Base-by-base conservation (phyloP, 129 eudicot species). In the Artemisia annua region DNA sequence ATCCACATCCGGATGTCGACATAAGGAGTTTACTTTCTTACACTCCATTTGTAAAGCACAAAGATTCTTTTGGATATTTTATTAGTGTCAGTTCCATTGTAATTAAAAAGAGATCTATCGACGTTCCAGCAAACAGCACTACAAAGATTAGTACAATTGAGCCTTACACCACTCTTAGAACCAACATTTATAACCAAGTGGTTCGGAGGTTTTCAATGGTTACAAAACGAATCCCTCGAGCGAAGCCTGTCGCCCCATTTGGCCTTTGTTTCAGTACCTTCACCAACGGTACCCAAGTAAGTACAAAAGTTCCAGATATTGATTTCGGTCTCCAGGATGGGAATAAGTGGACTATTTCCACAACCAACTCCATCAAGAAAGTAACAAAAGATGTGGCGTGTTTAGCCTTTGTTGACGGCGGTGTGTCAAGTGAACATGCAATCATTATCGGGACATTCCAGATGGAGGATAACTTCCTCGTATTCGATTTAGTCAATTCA, bases 401-500 rank as follows among this genome's bases (percentile, higher is more conserved):
- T 35, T 13, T 63, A 17, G 50, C 49, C 19, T 28, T 63, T 63
- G 76, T 74, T 7, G 80, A 75, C 44, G 84, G 84, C 1, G 84
- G 84, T 5, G 46, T 26, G 46, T 52, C 13, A n/a, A 66, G 44
- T 9, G 67, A 69, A 32, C 46, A 50, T 10, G 76, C 67, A 4
- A 53, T 75, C 19, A 76, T 80, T 39, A 75, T 80, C 4, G 84
- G 84, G 35, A 67, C 61, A 1, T 69, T 66, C 50, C 80, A 80
- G 46, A 44, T 80, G 71, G 80, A 80, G 60, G 53, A 80, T 26
- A 74, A 65, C 30, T 75, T 80, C 14, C 35, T 69, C 64, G 53
- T 49, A 70, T 79, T 83, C 79, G 83, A 83, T 70, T 19, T 75
- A 50, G 87, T 13, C 5, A 69, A 67, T 39, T 69, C 74, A 20